Evolutionary conservation across 202 grass and related monocot genomes (phyloP).

Genomic region (Schoenoplectus tabernaemontani): DNA sequence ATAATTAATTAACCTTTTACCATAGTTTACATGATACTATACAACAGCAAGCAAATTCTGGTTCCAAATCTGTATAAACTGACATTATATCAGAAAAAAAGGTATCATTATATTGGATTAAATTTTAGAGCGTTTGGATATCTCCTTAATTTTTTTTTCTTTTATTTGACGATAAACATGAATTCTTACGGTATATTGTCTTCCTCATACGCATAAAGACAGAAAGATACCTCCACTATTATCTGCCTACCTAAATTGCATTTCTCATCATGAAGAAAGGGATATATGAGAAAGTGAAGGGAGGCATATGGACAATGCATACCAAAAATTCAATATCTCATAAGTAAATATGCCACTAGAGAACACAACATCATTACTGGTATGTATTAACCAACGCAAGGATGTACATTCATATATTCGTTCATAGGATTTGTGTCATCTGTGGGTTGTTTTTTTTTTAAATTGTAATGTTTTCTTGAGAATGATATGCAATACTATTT

Average conservation of each 20-base stretch:
- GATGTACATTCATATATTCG: neutral
- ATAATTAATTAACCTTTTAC: neutral
- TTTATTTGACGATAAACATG: neutral
- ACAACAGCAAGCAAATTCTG: no score
- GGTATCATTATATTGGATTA: neutral
- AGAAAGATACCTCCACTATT: conserved; percentile 16
- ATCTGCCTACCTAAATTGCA: conserved; percentile 17
- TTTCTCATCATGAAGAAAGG: conserved; percentile 19
- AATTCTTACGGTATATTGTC: neutral
- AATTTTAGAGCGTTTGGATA: neutral
- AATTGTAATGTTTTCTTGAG: neutral
- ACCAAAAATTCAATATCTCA: conserved; percentile 1
- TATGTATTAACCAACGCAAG: neutral
- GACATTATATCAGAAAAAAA: neutral
- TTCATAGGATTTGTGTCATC: no score
- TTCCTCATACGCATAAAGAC: neutral
- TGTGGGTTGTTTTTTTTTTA: no score
- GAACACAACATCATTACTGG: neutral
- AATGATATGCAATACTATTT: neutral
- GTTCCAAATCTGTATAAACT: neutral
- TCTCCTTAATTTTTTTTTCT: neutral
- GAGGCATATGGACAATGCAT: neutral
- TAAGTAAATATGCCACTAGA: neutral
- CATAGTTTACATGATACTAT: no score
- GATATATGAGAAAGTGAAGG: conserved; percentile 11